Evolutionary conservation across 495 filamentous ascomycete genomes (phyloP), one percentile per base, ranked within the genome.

Genomic region (Lindgomyces ingoldianus): DNA sequence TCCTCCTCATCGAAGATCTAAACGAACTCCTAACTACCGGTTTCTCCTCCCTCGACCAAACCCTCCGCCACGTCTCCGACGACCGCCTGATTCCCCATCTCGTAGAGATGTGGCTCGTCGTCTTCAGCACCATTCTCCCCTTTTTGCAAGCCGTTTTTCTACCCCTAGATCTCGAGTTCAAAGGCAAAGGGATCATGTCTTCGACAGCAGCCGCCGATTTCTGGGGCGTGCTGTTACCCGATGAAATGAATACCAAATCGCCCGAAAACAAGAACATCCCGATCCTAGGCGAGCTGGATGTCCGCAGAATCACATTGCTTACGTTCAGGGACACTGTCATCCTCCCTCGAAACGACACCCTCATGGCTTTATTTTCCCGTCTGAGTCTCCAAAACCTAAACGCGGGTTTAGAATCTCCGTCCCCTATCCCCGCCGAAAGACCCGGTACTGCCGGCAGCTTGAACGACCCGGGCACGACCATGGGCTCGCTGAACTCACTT

Each of bases 131-230:
- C 19, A 89, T 98, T 48, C 76, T 98, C 12, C 95, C 95, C 0
- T 99, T 96, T 72, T 87, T 98, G 60, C 95, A 99, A 78, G 93
- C 93, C 0, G 93, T 96, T 3, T 96, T 99, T 73, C 80, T 99
- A 1, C 95, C 94, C 0, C 78, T 99, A 12, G 94, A 99, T 69
- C 85, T 93, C 14, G 95, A 99, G 71, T 96, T 98, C 75, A 88
- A 90, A 57, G 93, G 94, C 29, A 81, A 80, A 42, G 94, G 94
- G 4, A 78, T 96, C 60, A 87, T 98, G 85, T 84, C 82, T 2
- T 62, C 82, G 0, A 84, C 86, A 1, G 90, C 96, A 72, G 88
- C 91, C 8, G 82, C 84, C 1, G 93, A 97, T 26, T 97, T 97
- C 75, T 97, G 94, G 90, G 87, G 87, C 24, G 83, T 82, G 0